Percentiles rank a stretch among this genome's conserved stretches.
Evolutionary conservation across 2,329 filamentous ascomycete genomes (phyloP).

Genomic region (Colletotrichum tamarilloi): DNA sequence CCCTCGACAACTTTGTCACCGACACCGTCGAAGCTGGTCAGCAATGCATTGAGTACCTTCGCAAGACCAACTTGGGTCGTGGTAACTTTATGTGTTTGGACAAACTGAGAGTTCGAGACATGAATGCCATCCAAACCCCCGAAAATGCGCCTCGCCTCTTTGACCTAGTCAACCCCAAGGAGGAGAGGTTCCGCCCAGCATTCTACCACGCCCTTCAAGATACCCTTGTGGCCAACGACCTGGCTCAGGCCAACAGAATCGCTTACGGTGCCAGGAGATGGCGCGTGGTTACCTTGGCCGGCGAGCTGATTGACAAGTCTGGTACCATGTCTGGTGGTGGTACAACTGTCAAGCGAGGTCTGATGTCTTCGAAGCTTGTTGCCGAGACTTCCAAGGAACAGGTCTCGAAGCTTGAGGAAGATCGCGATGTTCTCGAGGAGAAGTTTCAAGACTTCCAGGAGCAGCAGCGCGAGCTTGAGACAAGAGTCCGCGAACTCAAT

Average conservation of each 20-base stretch:
- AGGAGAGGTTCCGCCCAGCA: conserved; percentile 86
- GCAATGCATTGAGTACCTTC: conserved; percentile 96
- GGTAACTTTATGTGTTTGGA: conserved; percentile 98
- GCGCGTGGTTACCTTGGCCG: conserved; percentile 95
- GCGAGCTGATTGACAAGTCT: conserved; percentile 96
- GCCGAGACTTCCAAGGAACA: conserved; percentile 89
- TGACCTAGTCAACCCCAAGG: conserved; percentile 89
- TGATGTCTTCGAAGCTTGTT: conserved; percentile 97
- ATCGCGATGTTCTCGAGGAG: conserved; percentile 86
- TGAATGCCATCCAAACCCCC: conserved; percentile 85
- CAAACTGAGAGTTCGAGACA: conserved; percentile 81
- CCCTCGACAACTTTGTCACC: conserved; percentile 95
- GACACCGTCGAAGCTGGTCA: conserved; percentile 96
- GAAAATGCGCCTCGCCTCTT: conserved; percentile 94
- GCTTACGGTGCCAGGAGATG: conserved; percentile 94
- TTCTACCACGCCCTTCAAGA: conserved; percentile 97
- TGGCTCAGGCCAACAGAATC: conserved; percentile 96
- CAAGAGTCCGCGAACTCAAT: conserved; percentile 75
- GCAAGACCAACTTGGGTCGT: conserved; percentile 96
- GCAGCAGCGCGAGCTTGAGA: conserved; percentile 83
- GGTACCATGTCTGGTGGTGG: conserved; percentile 99
- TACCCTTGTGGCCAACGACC: conserved; percentile 90
- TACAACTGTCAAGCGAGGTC: conserved; percentile 86
- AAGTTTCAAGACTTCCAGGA: conserved; percentile 88
- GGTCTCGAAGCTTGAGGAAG: conserved; percentile 85